A percentile compares a stretch with the other conserved stretches of the same genome.
phyloP scores from a whole-genome alignment of 2,329 filamentous ascomycete species.

The Emmonsiellopsis sp. region DNA sequence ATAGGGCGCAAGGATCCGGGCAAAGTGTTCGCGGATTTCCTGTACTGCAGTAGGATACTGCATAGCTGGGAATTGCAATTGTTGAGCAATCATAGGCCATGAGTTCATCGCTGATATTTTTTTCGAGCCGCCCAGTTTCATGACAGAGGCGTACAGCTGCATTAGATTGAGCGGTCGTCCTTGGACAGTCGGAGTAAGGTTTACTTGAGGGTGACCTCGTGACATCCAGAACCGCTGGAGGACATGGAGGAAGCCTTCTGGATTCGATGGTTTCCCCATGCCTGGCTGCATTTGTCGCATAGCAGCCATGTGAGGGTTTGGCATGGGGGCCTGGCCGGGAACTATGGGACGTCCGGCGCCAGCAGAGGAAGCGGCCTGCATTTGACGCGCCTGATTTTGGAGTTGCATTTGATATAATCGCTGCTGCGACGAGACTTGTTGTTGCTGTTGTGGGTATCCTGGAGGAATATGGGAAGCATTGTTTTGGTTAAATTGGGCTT shows the following conservation, averaged over 20 bases:
- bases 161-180: conserved; percentile 67
- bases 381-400: conserved; percentile 63
- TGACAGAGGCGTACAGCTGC: conserved; percentile 66
- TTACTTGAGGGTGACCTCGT: conserved; percentile 58
- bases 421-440: conserved; percentile 58
- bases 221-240: conserved; percentile 68
- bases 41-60: conserved; percentile 58
- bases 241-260: conserved; percentile 65
- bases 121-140: conserved; percentile 68
- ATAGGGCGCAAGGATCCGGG: conserved; percentile 65
- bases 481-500: conserved; percentile 36
- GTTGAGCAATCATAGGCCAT: conserved; percentile 64
- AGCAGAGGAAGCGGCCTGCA: conserved; percentile 34
- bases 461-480: conserved; percentile 33
- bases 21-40: conserved; percentile 63
- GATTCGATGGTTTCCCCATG: conserved; percentile 34
- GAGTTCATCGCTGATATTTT: conserved; percentile 58
- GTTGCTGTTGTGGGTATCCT: conserved; percentile 42
- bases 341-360: conserved; percentile 25
- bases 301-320: conserved; percentile 32
- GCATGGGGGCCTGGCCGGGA: conserved; percentile 16
- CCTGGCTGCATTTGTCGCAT: conserved; percentile 42
- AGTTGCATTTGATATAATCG: conserved; percentile 72
- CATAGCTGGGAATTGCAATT: conserved; percentile 49
- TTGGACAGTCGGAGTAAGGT: conserved; percentile 62